phyloP scores from a whole-genome alignment of 108 stramenopile species.

The Discostella pseudostelligera region DNA sequence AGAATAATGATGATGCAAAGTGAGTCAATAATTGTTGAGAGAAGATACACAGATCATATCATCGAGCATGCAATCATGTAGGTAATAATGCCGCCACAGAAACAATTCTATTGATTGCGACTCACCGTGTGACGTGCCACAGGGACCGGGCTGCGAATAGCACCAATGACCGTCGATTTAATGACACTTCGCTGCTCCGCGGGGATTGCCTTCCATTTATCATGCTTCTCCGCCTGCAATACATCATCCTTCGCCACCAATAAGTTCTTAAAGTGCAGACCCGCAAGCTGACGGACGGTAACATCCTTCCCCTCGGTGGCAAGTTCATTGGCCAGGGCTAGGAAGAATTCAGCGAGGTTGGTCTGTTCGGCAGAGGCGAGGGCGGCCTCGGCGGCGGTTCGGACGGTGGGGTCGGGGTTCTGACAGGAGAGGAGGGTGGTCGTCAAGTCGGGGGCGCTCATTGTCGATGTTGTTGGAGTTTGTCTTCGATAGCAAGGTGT shows the following conservation, averaged over 20 bases:
- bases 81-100: no score
- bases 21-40: no score
- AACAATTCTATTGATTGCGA: no score
- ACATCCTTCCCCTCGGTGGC: slow-evolving; percentile 63
- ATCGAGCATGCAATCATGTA: no score
- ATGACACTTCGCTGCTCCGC: slow-evolving; percentile 50
- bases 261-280: slow-evolving; percentile 85
- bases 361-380: slow-evolving; percentile 42
- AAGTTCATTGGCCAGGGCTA: slow-evolving; percentile 65
- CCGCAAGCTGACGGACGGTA: slow-evolving; percentile 74
- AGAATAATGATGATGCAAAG: no score
- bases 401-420: slow-evolving; percentile 44
- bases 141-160: slow-evolving; percentile 58
- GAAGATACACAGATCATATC: no score
- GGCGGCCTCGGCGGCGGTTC: slow-evolving; percentile 42
- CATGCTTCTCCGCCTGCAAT: slow-evolving; percentile 56
- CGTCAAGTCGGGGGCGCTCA: slow-evolving; percentile 42
- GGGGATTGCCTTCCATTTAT: slow-evolving; percentile 70
- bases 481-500: not conserved
- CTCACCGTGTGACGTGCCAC: slow-evolving; percentile 54
- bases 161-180: slow-evolving; percentile 59
- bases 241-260: slow-evolving; percentile 74
- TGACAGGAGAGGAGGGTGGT: slow-evolving; percentile 44
- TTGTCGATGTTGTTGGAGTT: not conserved
- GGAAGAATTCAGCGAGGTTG: slow-evolving; percentile 48